These are phyloP conservation scores for Podospora comata DNA, from an alignment of 495 filamentous ascomycete species.

Conservation along the genomic window DNA sequence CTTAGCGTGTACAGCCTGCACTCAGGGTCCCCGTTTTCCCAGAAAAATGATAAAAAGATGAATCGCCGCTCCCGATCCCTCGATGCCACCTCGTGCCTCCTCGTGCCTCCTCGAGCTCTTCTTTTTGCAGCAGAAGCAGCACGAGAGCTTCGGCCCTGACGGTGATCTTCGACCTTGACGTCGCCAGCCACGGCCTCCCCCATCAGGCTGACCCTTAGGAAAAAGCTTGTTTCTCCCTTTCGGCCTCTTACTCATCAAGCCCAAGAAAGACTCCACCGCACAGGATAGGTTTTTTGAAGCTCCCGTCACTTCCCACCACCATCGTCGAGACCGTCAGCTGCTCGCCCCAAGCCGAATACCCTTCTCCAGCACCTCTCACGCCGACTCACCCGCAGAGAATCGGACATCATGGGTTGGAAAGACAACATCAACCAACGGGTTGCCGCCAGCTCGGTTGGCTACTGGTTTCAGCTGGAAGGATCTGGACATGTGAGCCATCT, in stretches of 20 bases:
- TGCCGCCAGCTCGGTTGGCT: conserved; percentile 59
- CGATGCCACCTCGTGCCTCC: not conserved
- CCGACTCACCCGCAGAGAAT: not conserved
- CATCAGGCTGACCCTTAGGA: not conserved
- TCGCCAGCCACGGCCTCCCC: not conserved
- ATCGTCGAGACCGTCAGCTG: not conserved
- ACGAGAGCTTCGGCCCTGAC: conserved; percentile 1
- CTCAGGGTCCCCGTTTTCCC: conserved; percentile 11
- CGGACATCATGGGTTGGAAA: conserved; percentile 45
- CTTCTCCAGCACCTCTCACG: not conserved
- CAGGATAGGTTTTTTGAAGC: not conserved
- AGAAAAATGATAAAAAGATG: conserved; percentile 11
- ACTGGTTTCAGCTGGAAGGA: conserved; percentile 71
- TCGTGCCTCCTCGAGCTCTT: not conserved
- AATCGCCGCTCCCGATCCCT: conserved; percentile 10
- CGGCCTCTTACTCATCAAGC: not conserved
- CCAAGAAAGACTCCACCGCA: not conserved
- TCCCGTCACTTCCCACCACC: not conserved
- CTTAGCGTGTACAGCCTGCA: conserved; percentile 7
- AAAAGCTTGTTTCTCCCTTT: not conserved
- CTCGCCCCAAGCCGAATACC: not conserved
- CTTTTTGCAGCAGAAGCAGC: conserved; percentile 3
- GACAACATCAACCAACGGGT: conserved; percentile 53
- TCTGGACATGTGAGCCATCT: conserved; percentile 62
- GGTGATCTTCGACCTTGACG: not conserved